Conservation (phyloP, 257 asterid species). For the Nicotiana otophora region DNA sequence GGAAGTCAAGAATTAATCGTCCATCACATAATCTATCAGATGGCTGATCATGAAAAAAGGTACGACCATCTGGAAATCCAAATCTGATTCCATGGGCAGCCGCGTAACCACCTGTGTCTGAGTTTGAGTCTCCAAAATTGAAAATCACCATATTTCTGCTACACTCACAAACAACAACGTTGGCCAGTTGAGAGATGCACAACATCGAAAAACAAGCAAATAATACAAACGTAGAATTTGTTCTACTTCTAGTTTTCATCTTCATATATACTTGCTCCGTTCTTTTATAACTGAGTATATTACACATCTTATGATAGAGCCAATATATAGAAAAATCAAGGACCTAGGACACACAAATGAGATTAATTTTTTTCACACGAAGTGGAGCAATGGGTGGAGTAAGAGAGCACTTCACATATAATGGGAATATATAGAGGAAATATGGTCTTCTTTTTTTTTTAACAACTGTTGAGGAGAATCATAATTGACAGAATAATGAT, state of each 20-base stretch:
- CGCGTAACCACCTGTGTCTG: slow-evolving; percentile 43
- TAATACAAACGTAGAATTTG: neutral
- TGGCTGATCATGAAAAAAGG: slow-evolving; percentile 17
- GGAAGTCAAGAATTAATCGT: slow-evolving; percentile 23
- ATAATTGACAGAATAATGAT: neutral
- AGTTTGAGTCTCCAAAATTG: slow-evolving; percentile 55
- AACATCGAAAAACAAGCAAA: neutral
- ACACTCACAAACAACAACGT: slow-evolving; percentile 25
- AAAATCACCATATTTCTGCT: slow-evolving; percentile 25
- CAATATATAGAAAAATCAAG: neutral
- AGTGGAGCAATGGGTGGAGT: neutral
- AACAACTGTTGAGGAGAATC: neutral
- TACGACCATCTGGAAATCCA: slow-evolving; percentile 36
- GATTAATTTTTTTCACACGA: neutral
- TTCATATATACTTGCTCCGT: neutral
- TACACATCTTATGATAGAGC: neutral
- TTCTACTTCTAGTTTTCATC: neutral
- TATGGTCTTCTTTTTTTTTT: neutral
- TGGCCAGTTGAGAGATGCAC: neutral
- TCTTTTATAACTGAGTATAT: neutral
- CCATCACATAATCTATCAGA: slow-evolving; percentile 30
- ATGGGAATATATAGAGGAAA: neutral
- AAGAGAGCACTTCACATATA: neutral
- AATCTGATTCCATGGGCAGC: slow-evolving; percentile 30
- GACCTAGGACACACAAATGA: neutral